These are phyloP conservation scores for Tylopilus sp. DNA, from an alignment of 768 basidiomycete species.

Conservation along the genomic window DNA sequence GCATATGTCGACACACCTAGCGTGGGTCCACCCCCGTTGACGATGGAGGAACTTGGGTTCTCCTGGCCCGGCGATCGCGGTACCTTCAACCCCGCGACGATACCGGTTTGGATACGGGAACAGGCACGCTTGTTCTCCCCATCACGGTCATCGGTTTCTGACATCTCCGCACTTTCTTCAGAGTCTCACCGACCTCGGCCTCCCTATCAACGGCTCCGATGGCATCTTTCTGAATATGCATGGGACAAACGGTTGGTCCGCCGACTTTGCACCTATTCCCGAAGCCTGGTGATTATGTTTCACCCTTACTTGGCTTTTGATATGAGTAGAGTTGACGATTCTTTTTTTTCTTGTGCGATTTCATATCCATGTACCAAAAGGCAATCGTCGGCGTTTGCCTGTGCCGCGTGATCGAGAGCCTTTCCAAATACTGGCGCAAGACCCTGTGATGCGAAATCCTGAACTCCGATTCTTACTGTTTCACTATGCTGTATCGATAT, in stretches of 20 bases:
- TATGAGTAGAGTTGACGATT: conserved; percentile 24
- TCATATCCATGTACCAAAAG: conserved; percentile 18
- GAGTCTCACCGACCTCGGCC: conserved; percentile 85
- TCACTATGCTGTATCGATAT: conserved; percentile 3
- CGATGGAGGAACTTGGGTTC: conserved; percentile 83
- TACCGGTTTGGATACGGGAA: conserved; percentile 92
- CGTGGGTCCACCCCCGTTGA: conserved; percentile 57
- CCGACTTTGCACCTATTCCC: conserved; percentile 72
- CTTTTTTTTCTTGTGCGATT: conserved; percentile 19
- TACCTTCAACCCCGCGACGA: conserved; percentile 72
- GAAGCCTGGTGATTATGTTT: conserved; percentile 69
- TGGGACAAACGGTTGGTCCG: conserved; percentile 69
- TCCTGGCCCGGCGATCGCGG: conserved; percentile 63
- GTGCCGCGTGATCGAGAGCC: conserved; percentile 19
- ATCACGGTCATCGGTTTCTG: background rate
- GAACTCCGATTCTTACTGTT: background rate
- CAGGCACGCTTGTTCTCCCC: conserved; percentile 52
- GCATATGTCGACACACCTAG: conserved; percentile 53
- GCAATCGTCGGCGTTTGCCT: conserved; percentile 12
- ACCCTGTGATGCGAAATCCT: background rate
- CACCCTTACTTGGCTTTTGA: conserved; percentile 9
- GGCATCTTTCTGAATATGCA: conserved; percentile 81
- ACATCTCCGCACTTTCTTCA: conserved; percentile 30
- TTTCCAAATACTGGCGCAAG: background rate
- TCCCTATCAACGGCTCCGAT: conserved; percentile 90